Percentiles rank a stretch among this genome's conserved stretches.
Evolutionary conservation across 768 basidiomycete species (phyloP).

Genomic region (Leccinum aurantiacum): DNA sequence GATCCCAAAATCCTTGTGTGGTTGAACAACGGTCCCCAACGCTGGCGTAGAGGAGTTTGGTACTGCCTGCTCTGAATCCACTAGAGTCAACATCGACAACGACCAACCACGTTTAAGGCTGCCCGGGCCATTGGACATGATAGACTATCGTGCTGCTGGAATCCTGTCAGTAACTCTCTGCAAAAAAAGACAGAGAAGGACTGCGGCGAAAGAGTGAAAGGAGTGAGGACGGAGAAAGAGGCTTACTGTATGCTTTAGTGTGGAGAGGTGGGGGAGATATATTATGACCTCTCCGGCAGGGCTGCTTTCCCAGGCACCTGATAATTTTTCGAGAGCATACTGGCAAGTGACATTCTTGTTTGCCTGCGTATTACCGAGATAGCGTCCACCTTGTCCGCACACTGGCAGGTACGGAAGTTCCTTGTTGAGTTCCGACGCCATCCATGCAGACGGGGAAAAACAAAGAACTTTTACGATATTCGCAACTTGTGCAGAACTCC

Average conservation of each 20-base stretch:
- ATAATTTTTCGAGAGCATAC: neutral
- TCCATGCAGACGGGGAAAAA: neutral
- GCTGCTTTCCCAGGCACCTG: slow-evolving; percentile 17
- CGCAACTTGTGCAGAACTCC: neutral
- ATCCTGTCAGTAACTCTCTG: neutral
- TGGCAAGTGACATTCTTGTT: neutral
- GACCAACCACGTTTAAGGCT: slow-evolving; percentile 16
- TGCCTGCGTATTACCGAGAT: neutral
- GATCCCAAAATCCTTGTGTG: neutral
- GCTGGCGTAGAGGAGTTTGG: neutral
- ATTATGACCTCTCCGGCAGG: slow-evolving; percentile 11
- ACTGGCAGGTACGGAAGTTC: neutral
- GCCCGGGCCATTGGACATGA: slow-evolving; percentile 15
- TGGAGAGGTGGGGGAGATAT: slow-evolving; percentile 1
- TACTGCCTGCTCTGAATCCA: slow-evolving; percentile 9
- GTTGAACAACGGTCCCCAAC: neutral
- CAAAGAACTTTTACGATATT: neutral
- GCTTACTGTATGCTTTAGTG: neutral
- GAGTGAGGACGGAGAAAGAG: slow-evolving; percentile 2
- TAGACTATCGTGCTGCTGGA: neutral
- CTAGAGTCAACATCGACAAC: slow-evolving; percentile 12
- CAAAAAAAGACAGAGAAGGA: slow-evolving; percentile 11
- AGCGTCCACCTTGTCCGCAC: neutral
- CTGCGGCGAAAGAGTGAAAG: slow-evolving; percentile 15
- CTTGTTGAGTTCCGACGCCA: neutral